A percentile compares a stretch with the other conserved stretches of the same genome.
phyloP scores from a whole-genome alignment of 805 yeast genomes.

The Kregervanrija delftensis region DNA sequence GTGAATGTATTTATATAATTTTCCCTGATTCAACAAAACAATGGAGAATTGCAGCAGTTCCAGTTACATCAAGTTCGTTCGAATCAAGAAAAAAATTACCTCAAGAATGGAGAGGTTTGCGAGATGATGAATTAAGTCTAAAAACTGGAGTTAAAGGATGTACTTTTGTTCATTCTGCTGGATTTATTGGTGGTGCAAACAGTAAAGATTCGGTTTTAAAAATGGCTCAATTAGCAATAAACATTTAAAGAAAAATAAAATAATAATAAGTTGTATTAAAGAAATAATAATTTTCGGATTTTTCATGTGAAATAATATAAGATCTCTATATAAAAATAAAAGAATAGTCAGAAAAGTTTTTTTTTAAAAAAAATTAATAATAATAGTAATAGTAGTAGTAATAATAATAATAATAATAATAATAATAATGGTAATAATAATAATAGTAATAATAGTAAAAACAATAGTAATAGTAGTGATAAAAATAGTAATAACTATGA shows the following conservation, averaged over 20 bases:
- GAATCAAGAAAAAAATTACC: conserved; percentile 82
- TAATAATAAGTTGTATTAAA: neutral
- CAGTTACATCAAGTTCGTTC: conserved; percentile 64
- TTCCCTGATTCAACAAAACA: conserved; percentile 62
- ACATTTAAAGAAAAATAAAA: neutral
- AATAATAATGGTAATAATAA: too few species aligned
- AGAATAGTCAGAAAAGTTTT: too few species aligned
- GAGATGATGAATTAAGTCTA: conserved; percentile 72
- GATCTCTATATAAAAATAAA: too few species aligned
- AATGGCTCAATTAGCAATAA: conserved; percentile 8
- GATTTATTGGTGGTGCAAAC: conserved; percentile 91
- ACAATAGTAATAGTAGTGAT: too few species aligned
- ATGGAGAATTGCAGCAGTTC: conserved; percentile 88
- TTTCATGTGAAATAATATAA: too few species aligned
- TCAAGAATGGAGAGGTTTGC: conserved; percentile 82
- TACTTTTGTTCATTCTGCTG: conserved; percentile 89
- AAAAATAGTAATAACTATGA: too few species aligned
- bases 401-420: too few species aligned
- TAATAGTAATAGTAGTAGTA: too few species aligned
- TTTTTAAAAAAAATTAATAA: too few species aligned
- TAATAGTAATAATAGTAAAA: too few species aligned
- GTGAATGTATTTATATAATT: conserved; percentile 64
- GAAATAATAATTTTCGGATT: too few species aligned
- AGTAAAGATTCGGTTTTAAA: conserved; percentile 49
- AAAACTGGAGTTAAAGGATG: conserved; percentile 74